Evolutionary conservation across 2,329 filamentous ascomycete species (phyloP), one percentile per base, ranked within the genome.

Genomic region (Shiraia bambusicola): DNA sequence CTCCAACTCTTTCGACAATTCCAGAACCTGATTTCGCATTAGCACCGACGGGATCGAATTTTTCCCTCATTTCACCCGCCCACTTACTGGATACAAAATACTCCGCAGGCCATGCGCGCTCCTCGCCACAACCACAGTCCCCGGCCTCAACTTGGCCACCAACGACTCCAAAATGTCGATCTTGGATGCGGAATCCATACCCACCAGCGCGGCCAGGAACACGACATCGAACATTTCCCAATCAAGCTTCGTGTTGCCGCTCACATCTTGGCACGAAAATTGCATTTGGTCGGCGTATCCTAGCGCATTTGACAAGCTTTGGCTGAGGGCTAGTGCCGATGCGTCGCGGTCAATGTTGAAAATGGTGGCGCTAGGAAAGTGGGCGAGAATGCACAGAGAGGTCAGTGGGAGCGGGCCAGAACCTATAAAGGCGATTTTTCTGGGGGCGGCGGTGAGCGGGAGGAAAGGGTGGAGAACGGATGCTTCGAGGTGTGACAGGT

Each of bases 361-460:
- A 4, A 74, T 53, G 3, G 26, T 43, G 1, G 62, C 48, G 0
- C 38, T 47, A 1, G 65, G 60, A 10, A 74, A 64, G 2, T 62
- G 52, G 1, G 65, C 51, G 11, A 70, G 47, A 2, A 78, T 59
- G 43, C 74, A 76, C 3, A 78, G 53, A 0, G 72, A 73, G 0
- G 75, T 77, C 12, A 79, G 51, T 0, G 76, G 76, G 1, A 79
- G 52, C 0, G 76, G 75, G 0, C 76, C 76, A 0, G 72, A 76
- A 10, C 76, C 76, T 3, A 79, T 67, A 49, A 79, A 77, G 2
- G 72, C 72, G 13, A 78, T 63, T 6, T 54, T 66, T 1, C 42
- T 4, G 19, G 19, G 19, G 4, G 44, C 0, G 69, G 67, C 2
- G n/a, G 6, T 12, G 48, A 29, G 1, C 47, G 47, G 14, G 12